Evolutionary conservation across 1,139 yeast species (phyloP).

Genomic region (Starmera stellimalicola): DNA sequence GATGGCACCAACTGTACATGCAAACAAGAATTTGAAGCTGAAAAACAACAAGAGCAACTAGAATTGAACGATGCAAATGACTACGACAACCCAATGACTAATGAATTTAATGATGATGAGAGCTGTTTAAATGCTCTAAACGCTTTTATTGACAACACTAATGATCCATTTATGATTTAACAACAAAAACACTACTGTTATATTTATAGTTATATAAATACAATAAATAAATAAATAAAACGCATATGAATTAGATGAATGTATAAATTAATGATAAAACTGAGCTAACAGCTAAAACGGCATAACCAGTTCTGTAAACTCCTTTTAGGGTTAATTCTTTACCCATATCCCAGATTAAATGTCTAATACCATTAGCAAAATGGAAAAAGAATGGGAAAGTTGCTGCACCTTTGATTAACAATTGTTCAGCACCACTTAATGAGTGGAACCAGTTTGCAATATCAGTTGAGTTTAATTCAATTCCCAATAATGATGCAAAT

Average conservation of each 20-base stretch:
- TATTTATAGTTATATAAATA: background rate
- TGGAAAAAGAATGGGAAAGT: constrained; percentile 87
- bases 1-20: constrained; percentile 35
- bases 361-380: constrained; percentile 80
- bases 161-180: constrained; percentile 10
- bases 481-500: constrained; percentile 53
- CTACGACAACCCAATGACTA: no score
- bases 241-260: constrained; percentile 24
- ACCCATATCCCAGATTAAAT: constrained; percentile 86
- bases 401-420: constrained; percentile 56
- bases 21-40: constrained; percentile 2
- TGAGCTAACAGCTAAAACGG: constrained; percentile 66
- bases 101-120: constrained; percentile 1
- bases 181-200: background rate
- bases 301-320: constrained; percentile 87
- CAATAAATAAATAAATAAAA: background rate
- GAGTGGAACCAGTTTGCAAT: constrained; percentile 39
- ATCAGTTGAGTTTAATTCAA: constrained; percentile 48
- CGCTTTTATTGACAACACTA: constrained; percentile 6
- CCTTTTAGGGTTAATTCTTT: constrained; percentile 71
- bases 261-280: constrained; percentile 47
- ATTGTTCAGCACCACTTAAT: constrained; percentile 57
- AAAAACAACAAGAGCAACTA: background rate
- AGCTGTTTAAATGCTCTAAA: background rate
- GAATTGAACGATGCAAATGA: constrained; percentile 1